phyloP scores from a whole-genome alignment of 768 basidiomycete genomes.

The Daedaleopsis sinensis region DNA sequence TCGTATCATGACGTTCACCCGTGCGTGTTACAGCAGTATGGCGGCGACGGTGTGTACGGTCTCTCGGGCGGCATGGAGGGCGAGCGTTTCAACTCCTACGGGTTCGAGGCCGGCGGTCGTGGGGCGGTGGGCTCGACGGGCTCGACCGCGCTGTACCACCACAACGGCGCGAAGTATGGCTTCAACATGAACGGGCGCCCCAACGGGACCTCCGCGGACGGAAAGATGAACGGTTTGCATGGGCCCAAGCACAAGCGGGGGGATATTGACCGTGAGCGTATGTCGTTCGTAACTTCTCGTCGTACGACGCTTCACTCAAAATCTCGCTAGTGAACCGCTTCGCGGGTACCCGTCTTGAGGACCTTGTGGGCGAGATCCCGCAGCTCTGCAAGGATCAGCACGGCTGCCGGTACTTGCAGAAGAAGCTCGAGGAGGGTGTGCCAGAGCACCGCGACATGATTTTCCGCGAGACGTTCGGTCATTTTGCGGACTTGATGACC shows the following conservation, averaged over 20 bases:
- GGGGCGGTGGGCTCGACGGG: constrained; percentile 47
- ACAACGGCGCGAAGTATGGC: constrained; percentile 78
- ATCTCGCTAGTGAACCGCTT: constrained; percentile 83
- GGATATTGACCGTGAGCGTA: constrained; percentile 88
- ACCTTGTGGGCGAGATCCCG: constrained; percentile 93
- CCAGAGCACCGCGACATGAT: constrained; percentile 99
- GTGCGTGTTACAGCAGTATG: constrained; percentile 48
- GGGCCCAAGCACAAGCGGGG: constrained; percentile 95
- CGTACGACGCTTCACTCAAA: background rate
- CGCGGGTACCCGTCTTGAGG: constrained; percentile 93
- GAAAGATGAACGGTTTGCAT: constrained; percentile 88
- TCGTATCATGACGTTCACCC: constrained; percentile 4
- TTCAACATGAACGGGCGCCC: constrained; percentile 60
- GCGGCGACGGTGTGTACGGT: constrained; percentile 53
- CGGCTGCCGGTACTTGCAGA: constrained; percentile 97
- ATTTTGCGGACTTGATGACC: constrained; percentile 98
- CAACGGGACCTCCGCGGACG: constrained; percentile 48
- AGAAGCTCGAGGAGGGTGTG: constrained; percentile 96
- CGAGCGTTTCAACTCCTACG: constrained; percentile 59
- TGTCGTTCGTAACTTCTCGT: constrained; percentile 17
- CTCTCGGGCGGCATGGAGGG: constrained; percentile 52
- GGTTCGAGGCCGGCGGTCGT: constrained; percentile 53
- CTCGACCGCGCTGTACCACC: constrained; percentile 79
- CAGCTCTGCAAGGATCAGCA: constrained; percentile 98
- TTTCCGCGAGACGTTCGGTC: constrained; percentile 96